These are phyloP conservation scores for Ophiostoma pallidulum DNA, from an alignment of 2,329 filamentous ascomycete genomes.

Conservation along the genomic window DNA sequence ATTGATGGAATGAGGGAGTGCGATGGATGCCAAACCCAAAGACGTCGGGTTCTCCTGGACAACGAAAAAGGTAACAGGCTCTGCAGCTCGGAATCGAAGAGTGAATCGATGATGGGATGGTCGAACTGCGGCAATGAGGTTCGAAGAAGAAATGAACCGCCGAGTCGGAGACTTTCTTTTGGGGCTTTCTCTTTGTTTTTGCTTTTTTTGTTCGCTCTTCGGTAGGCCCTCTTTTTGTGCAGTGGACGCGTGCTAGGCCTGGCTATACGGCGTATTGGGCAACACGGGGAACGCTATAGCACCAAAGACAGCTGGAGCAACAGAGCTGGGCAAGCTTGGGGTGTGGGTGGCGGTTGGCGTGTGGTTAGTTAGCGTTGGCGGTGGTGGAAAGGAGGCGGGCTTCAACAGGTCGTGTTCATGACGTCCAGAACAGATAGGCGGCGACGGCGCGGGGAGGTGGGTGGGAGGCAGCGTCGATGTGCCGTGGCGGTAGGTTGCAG, in stretches of 20 bases:
- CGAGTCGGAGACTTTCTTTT: background rate
- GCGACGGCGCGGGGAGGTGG: background rate
- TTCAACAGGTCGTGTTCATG: background rate
- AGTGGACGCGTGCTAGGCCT: conserved; percentile 6
- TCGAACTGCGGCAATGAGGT: background rate
- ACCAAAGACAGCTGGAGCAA: too few relatives aligned
- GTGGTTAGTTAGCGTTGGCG: background rate
- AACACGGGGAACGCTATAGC: conserved; percentile 2
- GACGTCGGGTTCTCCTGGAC: background rate
- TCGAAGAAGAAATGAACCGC: conserved; percentile 11
- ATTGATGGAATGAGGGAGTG: background rate
- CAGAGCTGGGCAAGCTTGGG: conserved; percentile 2
- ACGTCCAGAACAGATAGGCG: background rate
- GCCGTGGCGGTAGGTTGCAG: background rate
- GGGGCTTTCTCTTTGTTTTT: background rate
- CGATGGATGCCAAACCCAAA: background rate
- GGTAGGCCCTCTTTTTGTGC: background rate
- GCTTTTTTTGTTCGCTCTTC: background rate
- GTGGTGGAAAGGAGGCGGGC: conserved; percentile 1
- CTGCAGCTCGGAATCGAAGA: conserved; percentile 1
- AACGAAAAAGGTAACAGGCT: background rate
- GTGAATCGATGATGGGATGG: conserved; percentile 2
- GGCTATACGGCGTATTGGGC: too few relatives aligned
- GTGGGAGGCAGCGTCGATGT: background rate
- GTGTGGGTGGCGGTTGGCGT: background rate